Percentiles rank a stretch among this genome's conserved stretches.
phyloP scores from a whole-genome alignment of 2,329 filamentous ascomycete species.

The Sporothrix schenckii region DNA sequence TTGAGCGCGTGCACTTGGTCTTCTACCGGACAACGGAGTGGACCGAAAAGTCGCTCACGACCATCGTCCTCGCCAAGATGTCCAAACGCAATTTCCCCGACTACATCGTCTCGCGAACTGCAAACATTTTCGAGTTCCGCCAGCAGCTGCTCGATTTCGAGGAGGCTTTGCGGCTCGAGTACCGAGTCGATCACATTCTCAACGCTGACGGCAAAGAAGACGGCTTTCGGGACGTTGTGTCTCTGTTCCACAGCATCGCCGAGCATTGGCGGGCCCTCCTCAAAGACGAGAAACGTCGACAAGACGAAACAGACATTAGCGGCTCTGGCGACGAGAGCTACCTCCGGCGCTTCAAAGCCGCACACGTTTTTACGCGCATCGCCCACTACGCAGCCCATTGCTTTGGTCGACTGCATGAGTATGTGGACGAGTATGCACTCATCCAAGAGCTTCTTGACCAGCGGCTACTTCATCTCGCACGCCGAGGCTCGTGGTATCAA shows the following conservation, averaged over 20 bases:
- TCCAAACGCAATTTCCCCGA: slow-evolving; percentile 83
- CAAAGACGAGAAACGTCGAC: slow-evolving; percentile 74
- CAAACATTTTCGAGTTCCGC: slow-evolving; percentile 83
- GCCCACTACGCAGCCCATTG: slow-evolving; percentile 83
- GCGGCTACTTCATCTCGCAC: slow-evolving; percentile 78
- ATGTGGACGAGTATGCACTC: slow-evolving; percentile 74
- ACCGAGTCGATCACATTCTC: slow-evolving; percentile 76
- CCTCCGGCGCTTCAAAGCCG: slow-evolving; percentile 83
- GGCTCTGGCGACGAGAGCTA: slow-evolving; percentile 86
- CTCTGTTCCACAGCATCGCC: slow-evolving; percentile 73
- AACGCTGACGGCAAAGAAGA: slow-evolving; percentile 74
- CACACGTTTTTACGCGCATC: slow-evolving; percentile 90
- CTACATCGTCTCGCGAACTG: slow-evolving; percentile 86
- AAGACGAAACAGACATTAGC: slow-evolving; percentile 77
- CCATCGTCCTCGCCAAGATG: slow-evolving; percentile 90
- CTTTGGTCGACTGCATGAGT: slow-evolving; percentile 78
- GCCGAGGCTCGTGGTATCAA: slow-evolving; percentile 92
- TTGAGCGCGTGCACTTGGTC: slow-evolving; percentile 91
- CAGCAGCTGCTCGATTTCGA: slow-evolving; percentile 83
- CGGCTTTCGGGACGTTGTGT: slow-evolving; percentile 67
- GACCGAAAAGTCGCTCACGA: slow-evolving; percentile 95
- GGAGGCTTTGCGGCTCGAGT: slow-evolving; percentile 78
- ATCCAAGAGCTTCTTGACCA: slow-evolving; percentile 77
- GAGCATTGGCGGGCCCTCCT: slow-evolving; percentile 78
- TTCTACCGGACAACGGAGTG: slow-evolving; percentile 96